Conservation (phyloP, 306 rosid genomes). For the Fragaria vesca region DNA sequence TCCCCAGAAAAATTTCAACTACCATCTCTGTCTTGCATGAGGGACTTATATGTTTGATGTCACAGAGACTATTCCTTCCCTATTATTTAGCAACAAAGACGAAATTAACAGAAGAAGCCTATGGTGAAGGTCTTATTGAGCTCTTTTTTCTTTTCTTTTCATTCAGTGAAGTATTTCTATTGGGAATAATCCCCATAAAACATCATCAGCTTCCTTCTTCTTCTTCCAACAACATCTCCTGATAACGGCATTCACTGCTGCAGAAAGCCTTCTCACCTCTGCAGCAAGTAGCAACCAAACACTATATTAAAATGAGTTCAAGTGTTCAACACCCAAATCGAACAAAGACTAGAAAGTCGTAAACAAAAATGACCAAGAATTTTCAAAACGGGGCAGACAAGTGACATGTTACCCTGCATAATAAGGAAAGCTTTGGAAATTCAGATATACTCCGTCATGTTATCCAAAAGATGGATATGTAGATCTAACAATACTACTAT, state of each 20-base stretch:
- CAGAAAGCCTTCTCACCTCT: slow-evolving; percentile 97
- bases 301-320: not conserved
- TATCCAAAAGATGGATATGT: not conserved
- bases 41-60: not conserved
- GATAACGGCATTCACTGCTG: slow-evolving; percentile 78
- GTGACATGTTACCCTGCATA: not conserved
- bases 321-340: not conserved
- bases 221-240: slow-evolving; percentile 70
- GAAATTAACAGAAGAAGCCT: not conserved
- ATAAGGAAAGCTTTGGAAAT: not conserved
- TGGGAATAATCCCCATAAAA: slow-evolving; percentile 18
- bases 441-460: not conserved
- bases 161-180: slow-evolving; percentile 3
- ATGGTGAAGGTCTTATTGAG: slow-evolving; percentile 2
- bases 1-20: slow-evolving; percentile 29
- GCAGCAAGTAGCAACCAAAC: slow-evolving; percentile 14
- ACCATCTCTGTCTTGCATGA: slow-evolving; percentile 16
- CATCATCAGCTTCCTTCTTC: slow-evolving; percentile 34
- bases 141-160: not conserved
- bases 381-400: not conserved
- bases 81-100: slow-evolving; percentile 7
- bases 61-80: slow-evolving; percentile 10
- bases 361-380: not conserved
- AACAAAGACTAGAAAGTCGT: not conserved
- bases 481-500: not conserved